Evolutionary conservation across 1,284 basidiomycete species (phyloP).

Genomic region (Pseudozyma tsukubaensis): DNA sequence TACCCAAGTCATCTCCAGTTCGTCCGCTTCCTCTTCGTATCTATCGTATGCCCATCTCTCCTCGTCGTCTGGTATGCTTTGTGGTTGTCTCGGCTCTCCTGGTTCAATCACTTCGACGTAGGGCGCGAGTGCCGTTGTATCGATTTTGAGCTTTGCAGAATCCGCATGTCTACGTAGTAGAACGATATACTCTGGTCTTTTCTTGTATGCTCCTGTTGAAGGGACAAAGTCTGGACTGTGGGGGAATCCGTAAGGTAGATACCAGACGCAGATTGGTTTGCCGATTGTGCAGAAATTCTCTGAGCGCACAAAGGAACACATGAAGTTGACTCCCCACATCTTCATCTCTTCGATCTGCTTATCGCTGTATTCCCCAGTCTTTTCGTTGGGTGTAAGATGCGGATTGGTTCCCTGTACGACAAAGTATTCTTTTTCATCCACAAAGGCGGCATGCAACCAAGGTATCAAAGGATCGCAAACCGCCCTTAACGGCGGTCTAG

Average conservation of each 20-base stretch:
- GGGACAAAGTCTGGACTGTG: constrained; percentile 1
- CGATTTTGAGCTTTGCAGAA: neutral
- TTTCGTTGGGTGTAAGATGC: too few relatives aligned
- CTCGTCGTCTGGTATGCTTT: too few relatives aligned
- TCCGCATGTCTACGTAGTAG: neutral
- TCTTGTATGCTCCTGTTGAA: neutral
- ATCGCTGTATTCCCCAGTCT: too few relatives aligned
- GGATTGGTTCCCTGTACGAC: too few relatives aligned
- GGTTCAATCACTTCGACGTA: neutral
- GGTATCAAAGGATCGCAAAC: neutral
- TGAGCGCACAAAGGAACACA: too few relatives aligned
- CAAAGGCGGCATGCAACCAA: constrained; percentile 2
- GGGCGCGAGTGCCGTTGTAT: neutral
- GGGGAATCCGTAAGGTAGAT: constrained; percentile 2
- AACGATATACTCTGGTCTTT: neutral
- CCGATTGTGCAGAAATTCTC: too few relatives aligned
- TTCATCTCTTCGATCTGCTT: too few relatives aligned
- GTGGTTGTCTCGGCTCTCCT: too few relatives aligned
- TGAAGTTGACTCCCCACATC: too few relatives aligned
- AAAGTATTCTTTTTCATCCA: neutral
- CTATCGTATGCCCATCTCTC: too few relatives aligned
- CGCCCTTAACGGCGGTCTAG: neutral
- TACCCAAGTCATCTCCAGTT: neutral
- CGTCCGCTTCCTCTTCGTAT: too few relatives aligned
- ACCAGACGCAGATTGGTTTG: neutral